Conservation (phyloP, 2,329 filamentous ascomycete species). For the Paracamarosporium sp. region DNA sequence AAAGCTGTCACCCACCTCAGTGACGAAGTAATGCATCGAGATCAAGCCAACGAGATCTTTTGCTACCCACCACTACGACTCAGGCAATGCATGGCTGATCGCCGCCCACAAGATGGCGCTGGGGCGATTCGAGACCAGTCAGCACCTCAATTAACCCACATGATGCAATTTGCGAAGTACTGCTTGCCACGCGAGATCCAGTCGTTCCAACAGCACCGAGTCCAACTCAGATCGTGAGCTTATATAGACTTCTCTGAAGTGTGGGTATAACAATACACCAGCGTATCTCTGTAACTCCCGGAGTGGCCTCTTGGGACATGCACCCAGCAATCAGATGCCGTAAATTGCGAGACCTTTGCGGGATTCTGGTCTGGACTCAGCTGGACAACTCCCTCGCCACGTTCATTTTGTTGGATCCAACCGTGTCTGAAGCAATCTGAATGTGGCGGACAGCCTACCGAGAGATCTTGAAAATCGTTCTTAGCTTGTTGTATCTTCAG, state of each 20-base stretch:
- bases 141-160: too few species aligned
- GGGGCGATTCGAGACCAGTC: too few species aligned
- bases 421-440: constrained; percentile 13
- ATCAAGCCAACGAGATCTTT: too few species aligned
- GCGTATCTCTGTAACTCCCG: neutral
- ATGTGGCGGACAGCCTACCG: constrained; percentile 2
- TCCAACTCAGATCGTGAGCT: too few species aligned
- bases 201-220: too few species aligned
- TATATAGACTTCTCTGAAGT: neutral
- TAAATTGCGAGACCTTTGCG: constrained; percentile 16
- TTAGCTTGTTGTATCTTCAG: constrained; percentile 2
- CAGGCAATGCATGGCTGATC: too few species aligned
- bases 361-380: constrained; percentile 13
- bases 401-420: neutral
- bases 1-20: too few species aligned
- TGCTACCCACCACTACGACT: too few species aligned
- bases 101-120: too few species aligned
- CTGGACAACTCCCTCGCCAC: constrained; percentile 4
- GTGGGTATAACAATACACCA: constrained; percentile 6
- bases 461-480: constrained; percentile 1
- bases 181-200: too few species aligned
- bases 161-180: too few species aligned
- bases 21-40: too few species aligned
- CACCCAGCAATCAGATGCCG: constrained; percentile 16
- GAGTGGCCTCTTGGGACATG: constrained; percentile 9